These are phyloP conservation scores for Acanthamoeba lenticulata DNA, from an alignment of 208 protist genomes.

Conservation along the genomic window DNA sequence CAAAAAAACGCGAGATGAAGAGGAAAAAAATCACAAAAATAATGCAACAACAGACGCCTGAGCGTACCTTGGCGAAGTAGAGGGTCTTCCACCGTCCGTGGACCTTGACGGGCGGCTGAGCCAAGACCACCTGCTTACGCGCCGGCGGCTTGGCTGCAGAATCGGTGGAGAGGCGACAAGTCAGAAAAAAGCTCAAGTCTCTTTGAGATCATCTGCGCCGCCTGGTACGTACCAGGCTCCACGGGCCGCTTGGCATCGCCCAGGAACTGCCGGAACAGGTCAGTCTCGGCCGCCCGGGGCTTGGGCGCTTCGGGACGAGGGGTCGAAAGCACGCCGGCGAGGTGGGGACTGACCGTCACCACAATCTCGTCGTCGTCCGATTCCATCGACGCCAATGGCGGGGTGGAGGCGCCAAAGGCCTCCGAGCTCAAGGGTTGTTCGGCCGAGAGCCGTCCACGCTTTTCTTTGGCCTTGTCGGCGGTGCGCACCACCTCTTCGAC, in stretches of 20 bases:
- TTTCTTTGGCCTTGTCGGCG: constrained; percentile 14
- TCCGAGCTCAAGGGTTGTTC: not conserved
- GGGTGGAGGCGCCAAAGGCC: too few relatives aligned
- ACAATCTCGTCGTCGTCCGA: constrained; percentile 14
- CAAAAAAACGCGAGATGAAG: too few relatives aligned
- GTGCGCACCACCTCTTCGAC: not conserved
- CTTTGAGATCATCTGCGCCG: not conserved
- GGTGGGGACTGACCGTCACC: constrained; percentile 5
- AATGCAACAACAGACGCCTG: not conserved
- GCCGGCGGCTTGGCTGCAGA: not conserved
- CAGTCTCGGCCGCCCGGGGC: not conserved
- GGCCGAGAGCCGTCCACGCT: not conserved
- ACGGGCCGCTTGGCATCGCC: not conserved
- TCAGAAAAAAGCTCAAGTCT: not conserved
- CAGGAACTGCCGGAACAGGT: not conserved
- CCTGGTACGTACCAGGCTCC: not conserved
- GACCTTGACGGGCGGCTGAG: not conserved
- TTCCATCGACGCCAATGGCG: not conserved
- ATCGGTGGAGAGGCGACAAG: not conserved
- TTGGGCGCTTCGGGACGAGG: not conserved
- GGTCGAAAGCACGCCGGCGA: not conserved
- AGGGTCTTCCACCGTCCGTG: not conserved
- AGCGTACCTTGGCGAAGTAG: constrained; percentile 16
- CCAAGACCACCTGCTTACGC: not conserved
- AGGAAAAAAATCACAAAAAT: not conserved